Conservation (phyloP, 2,329 filamentous ascomycete species). For the Colletotrichum sp. region DNA sequence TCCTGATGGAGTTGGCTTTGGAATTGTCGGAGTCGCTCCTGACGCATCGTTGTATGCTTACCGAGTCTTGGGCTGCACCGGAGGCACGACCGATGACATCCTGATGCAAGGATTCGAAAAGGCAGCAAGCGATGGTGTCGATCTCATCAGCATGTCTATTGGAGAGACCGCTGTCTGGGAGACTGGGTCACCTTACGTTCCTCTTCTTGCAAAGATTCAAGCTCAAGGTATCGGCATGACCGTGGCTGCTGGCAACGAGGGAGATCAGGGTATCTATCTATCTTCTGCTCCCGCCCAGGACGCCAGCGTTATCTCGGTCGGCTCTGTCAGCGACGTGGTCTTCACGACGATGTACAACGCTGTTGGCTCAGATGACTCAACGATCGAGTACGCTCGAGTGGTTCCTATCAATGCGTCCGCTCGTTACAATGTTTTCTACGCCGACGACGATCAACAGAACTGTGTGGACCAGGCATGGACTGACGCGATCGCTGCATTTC, state of each 20-base stretch:
- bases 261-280: slow-evolving; percentile 2
- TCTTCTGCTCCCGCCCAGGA: slow-evolving; percentile 2
- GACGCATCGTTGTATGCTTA: slow-evolving; percentile 31
- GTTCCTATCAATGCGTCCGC: not conserved
- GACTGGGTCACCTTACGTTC: not conserved
- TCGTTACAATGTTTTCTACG: slow-evolving; percentile 1
- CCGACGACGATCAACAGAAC: slow-evolving; percentile 4
- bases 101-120: slow-evolving; percentile 8
- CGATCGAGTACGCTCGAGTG: slow-evolving; percentile 4
- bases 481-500: not conserved
- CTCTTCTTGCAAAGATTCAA: slow-evolving; percentile 7
- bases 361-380: slow-evolving; percentile 4
- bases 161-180: slow-evolving; percentile 9
- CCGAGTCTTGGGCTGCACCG: not conserved
- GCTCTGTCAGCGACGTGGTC: slow-evolving; percentile 1
- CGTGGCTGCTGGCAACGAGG: slow-evolving; percentile 7
- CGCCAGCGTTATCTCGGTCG: not conserved
- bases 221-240: slow-evolving; percentile 10
- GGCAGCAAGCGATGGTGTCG: slow-evolving; percentile 5
- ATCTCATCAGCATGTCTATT: slow-evolving; percentile 15
- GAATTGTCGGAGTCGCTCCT: slow-evolving; percentile 30
- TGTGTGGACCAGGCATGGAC: slow-evolving; percentile 1
- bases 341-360: slow-evolving; percentile 12
- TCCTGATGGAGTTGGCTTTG: slow-evolving; percentile 1
- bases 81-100: slow-evolving; percentile 5